Evolutionary conservation across 306 rosid species (phyloP).

Genomic region (Benincasa hispida): DNA sequence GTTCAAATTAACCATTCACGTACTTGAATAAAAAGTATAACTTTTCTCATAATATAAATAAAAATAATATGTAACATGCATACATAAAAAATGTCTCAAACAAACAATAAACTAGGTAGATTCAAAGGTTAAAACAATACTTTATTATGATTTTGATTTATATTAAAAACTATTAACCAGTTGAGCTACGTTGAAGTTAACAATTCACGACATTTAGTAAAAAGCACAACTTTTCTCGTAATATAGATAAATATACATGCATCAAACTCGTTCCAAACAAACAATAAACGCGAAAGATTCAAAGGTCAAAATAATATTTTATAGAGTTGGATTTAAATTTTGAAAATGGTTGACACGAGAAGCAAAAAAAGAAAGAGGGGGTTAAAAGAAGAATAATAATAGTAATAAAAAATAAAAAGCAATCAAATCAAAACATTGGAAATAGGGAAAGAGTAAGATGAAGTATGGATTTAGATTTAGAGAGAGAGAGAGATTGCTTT

Average conservation of each 20-base stretch:
- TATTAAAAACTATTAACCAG: too few species aligned
- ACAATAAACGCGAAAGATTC: background rate
- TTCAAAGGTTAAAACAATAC: background rate
- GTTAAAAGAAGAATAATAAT: slow-evolving; percentile 22
- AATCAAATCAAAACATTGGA: slow-evolving; percentile 35
- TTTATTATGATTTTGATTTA: too few species aligned
- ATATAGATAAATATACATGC: too few species aligned
- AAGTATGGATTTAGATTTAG: slow-evolving; percentile 3
- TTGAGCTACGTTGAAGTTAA: too few species aligned
- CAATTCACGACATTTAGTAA: too few species aligned
- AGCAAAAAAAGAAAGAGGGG: slow-evolving; percentile 19
- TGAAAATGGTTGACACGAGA: background rate
- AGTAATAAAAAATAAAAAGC: background rate
- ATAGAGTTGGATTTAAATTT: background rate
- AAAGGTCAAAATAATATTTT: background rate
- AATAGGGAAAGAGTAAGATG: slow-evolving; percentile 50
- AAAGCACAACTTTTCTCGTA: too few species aligned
- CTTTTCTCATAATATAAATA: background rate
- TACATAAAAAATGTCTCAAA: background rate
- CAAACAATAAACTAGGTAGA: background rate
- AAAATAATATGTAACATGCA: too few species aligned
- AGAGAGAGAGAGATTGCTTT: slow-evolving; percentile 17
- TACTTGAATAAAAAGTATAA: too few species aligned
- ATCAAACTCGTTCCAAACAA: background rate
- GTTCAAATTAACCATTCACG: too few species aligned